phyloP scores from a whole-genome alignment of 352 stramenopile species.

The Globisporangium parvum region DNA sequence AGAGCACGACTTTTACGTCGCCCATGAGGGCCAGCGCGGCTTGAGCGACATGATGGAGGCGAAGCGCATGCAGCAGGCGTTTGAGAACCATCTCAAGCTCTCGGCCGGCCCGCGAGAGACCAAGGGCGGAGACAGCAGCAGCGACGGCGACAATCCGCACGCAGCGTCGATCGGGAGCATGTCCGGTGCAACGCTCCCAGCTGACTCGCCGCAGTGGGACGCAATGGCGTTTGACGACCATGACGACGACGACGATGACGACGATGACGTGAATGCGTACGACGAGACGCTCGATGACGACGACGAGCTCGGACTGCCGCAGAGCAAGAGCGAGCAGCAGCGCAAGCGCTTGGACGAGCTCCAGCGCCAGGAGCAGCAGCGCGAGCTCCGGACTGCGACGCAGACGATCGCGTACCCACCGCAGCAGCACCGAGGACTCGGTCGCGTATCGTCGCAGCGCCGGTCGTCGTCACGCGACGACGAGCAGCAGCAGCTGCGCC shows the following conservation, averaged over 20 bases:
- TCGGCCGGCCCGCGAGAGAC: conserved; percentile 6
- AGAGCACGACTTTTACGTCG: conserved; percentile 52
- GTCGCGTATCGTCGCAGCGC: not conserved
- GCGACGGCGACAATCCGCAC: not conserved
- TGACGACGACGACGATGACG: conserved; percentile 10
- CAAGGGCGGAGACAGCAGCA: not conserved
- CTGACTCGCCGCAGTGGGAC: conserved; percentile 9
- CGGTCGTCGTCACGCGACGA: conserved; percentile 7
- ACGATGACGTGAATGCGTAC: conserved; percentile 6
- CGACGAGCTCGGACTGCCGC: conserved; percentile 25
- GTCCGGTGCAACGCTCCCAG: conserved; percentile 19
- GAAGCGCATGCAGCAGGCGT: conserved; percentile 61
- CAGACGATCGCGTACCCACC: conserved; percentile 9
- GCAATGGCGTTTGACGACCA: not conserved
- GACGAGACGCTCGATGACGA: conserved; percentile 17
- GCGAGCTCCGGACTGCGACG: conserved; percentile 12
- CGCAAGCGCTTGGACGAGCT: conserved; percentile 14
- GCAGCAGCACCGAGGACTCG: conserved; percentile 2
- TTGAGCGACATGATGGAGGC: conserved; percentile 57
- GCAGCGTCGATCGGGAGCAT: conserved; percentile 1
- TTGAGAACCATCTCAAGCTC: conserved; percentile 41
- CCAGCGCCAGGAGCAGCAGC: conserved; percentile 21
- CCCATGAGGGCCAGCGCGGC: conserved; percentile 39
- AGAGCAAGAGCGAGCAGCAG: conserved; percentile 27
- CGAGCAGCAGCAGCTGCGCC: conserved; percentile 4